Conservation (phyloP, 202 grass and related monocot species). For the Schoenoplectus tabernaemontani region DNA sequence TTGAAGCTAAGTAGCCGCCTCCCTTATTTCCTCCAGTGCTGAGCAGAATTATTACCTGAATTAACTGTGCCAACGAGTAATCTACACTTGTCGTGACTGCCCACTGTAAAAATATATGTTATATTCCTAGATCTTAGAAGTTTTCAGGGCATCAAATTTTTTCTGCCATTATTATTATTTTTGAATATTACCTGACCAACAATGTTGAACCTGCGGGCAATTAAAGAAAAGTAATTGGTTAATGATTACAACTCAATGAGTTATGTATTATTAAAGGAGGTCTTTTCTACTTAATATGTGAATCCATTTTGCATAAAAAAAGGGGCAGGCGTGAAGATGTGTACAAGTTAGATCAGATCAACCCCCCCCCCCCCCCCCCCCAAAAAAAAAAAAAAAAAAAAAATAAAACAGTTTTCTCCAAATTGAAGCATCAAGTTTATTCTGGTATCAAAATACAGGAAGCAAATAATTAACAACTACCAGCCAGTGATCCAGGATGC, state of each 20-base stretch:
- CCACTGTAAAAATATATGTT: slow-evolving; percentile 53
- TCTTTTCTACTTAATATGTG: background rate
- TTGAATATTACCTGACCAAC: slow-evolving; percentile 66
- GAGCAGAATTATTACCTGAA: slow-evolving; percentile 90
- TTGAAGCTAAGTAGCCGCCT: slow-evolving; percentile 77
- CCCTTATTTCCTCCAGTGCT: slow-evolving; percentile 65
- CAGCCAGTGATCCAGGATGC: slow-evolving; percentile 90
- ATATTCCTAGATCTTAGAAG: background rate
- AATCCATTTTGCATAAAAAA: too few relatives aligned
- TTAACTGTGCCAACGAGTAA: slow-evolving; percentile 75
- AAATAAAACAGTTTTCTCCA: background rate
- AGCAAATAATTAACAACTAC: slow-evolving; percentile 28
- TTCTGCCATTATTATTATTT: background rate
- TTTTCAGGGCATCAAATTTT: background rate
- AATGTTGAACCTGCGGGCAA: slow-evolving; percentile 90
- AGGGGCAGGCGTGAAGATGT: too few relatives aligned
- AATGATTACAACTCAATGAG: slow-evolving; percentile 1
- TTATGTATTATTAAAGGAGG: background rate
- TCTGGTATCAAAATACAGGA: background rate
- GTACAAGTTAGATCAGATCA: too few relatives aligned
- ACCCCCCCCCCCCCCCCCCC: too few relatives aligned
- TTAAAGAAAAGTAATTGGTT: background rate
- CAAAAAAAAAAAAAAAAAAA: too few relatives aligned
- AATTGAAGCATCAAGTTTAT: background rate
- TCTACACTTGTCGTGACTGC: slow-evolving; percentile 86